Base-by-base conservation (phyloP, 2,329 filamentous ascomycete genomes). In the Colletotrichum sp. region DNA sequence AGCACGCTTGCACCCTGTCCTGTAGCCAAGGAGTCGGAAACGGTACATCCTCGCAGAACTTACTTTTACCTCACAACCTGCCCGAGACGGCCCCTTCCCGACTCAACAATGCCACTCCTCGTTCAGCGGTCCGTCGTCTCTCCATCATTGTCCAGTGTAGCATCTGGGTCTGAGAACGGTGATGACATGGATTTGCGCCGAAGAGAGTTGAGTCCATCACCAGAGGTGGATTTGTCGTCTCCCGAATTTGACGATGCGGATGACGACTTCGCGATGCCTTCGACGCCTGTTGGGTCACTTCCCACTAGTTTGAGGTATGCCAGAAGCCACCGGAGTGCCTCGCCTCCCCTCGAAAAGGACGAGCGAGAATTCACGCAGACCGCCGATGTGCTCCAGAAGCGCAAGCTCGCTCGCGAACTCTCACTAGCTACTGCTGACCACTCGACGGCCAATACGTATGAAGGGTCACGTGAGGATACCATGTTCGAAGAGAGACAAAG, bases 291-390 rank as follows among this genome's bases (percentile, higher is more conserved):
- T 71, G 90, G 92, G 13, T 92, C 92, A 8, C 94, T 94, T 80
- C 90, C 93, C 9, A 85, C 88, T 59, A 86, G 86, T 59, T 84
- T 84, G 79, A 82, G 79, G 73, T 84, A 82, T 76, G 82, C 81
- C 74, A 82, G 84, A 80, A 82, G 86, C 79, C 81, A 84, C 76
- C 92, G 95, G 76, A 94, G 93, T n/a, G 92, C 94, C 28, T 97
- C 95, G 78, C 96, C 96, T 68, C 95, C 96, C 18, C 89, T 99
- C 49, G 96, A 99, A 86, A 95, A 95, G 81, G 96, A 99, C 80
- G 96, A 99, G 88, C 95, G 94, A 82, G 97, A 99, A 85, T 99
- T 99, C 82, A 98, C 96, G 8, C 95, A 98, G 86, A 99, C 96
- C 2, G 97, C 97, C 18, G 95, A 95, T 79, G 95, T 94, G 65